These are phyloP conservation scores for Cardamine resedifolia DNA, from an alignment of 345 rosid species.

Conservation along the genomic window DNA sequence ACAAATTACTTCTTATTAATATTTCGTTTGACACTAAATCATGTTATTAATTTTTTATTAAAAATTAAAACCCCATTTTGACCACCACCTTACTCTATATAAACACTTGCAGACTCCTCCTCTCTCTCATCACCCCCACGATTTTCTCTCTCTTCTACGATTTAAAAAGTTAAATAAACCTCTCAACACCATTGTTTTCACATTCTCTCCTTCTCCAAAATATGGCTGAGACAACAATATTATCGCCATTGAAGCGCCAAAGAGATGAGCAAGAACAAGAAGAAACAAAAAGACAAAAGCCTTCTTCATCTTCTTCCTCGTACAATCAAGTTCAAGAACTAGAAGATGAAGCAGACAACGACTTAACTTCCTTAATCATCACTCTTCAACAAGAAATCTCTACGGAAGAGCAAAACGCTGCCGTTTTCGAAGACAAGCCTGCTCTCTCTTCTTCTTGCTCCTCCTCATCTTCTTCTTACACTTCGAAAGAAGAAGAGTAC, in stretches of 20 bases:
- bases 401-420: constrained; percentile 25
- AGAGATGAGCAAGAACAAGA: constrained; percentile 56
- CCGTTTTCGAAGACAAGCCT: constrained; percentile 10
- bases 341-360: constrained; percentile 49
- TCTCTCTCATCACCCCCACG: constrained; percentile 48
- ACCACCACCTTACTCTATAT: constrained; percentile 58
- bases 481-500: constrained; percentile 32
- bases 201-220: background rate
- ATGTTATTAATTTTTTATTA: constrained; percentile 4
- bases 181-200: background rate
- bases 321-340: constrained; percentile 44
- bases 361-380: constrained; percentile 54
- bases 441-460: constrained; percentile 31
- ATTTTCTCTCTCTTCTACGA: constrained; percentile 11
- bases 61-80: constrained; percentile 36
- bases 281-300: constrained; percentile 50
- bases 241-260: constrained; percentile 50
- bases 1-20: constrained; percentile 15
- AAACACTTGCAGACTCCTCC: constrained; percentile 38
- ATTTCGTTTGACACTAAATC: constrained; percentile 15
- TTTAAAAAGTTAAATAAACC: background rate
- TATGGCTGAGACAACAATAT: constrained; percentile 49
- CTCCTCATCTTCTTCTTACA: constrained; percentile 29
- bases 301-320: constrained; percentile 29
- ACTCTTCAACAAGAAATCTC: constrained; percentile 59